Evolutionary conservation across 495 filamentous ascomycete species (phyloP).

Genomic region (Penicillium cataractarum): DNA sequence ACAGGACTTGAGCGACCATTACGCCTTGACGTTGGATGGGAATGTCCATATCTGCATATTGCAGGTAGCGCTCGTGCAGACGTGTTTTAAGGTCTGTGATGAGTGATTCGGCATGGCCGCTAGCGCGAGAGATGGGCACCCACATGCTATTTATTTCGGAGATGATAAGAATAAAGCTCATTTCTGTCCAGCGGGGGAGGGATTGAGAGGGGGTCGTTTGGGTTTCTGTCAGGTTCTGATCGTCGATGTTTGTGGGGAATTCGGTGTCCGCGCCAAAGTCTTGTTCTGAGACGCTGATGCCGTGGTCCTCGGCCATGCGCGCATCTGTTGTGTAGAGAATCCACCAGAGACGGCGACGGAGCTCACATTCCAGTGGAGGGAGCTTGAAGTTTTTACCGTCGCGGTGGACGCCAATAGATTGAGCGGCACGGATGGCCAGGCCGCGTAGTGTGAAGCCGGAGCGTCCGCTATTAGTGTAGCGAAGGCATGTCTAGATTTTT

Average conservation of each 20-base stretch:
- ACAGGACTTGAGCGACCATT: conserved; percentile 27
- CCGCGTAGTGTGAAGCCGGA: conserved; percentile 49
- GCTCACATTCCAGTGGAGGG: conserved; percentile 42
- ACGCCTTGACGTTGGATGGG: conserved; percentile 37
- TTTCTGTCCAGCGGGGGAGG: conserved; percentile 32
- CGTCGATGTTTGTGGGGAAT: conserved; percentile 36
- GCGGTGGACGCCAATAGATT: conserved; percentile 52
- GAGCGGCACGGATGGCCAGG: conserved; percentile 51
- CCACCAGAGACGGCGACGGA: conserved; percentile 51
- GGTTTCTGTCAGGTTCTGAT: conserved; percentile 22
- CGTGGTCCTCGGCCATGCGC: conserved; percentile 46
- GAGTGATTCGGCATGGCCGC: conserved; percentile 18
- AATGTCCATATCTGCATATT: conserved; percentile 32
- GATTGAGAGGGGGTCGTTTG: conserved; percentile 6
- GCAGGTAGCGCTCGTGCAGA: conserved; percentile 29
- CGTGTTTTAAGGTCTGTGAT: conserved; percentile 24
- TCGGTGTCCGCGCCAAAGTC: conserved; percentile 28
- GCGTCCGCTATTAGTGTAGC: conserved; percentile 46
- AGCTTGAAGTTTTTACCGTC: conserved; percentile 47
- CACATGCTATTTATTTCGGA: conserved; percentile 32
- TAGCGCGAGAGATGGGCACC: conserved; percentile 12
- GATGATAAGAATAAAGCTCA: conserved; percentile 38
- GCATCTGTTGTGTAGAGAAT: conserved; percentile 36
- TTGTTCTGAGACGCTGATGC: conserved; percentile 30
- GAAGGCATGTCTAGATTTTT: conserved; percentile 44